Evolutionary conservation across 2,329 filamentous ascomycete genomes (phyloP).

Genomic region (Microcera coccophila): DNA sequence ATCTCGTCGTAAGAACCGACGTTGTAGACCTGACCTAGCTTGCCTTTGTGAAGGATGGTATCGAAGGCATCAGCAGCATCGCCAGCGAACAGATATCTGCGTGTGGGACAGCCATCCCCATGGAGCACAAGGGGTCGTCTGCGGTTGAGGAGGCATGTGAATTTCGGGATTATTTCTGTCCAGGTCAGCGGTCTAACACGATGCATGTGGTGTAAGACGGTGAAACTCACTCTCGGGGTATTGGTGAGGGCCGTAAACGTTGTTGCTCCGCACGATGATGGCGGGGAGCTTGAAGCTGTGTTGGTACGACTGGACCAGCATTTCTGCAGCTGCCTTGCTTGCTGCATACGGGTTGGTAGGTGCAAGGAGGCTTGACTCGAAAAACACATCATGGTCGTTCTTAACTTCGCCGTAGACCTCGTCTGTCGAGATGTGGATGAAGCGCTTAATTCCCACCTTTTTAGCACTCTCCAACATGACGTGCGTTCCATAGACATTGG

Average conservation of each 20-base stretch:
- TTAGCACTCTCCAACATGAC: constrained; percentile 74
- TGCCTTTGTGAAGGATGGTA: constrained; percentile 75
- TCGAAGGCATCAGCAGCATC: constrained; percentile 81
- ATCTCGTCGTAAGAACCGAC: constrained; percentile 75
- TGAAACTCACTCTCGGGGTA: constrained; percentile 69
- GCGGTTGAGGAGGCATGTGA: constrained; percentile 67
- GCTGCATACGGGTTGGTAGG: constrained; percentile 81
- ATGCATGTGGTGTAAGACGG: neutral
- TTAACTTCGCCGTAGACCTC: constrained; percentile 81
- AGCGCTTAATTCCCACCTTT: constrained; percentile 65
- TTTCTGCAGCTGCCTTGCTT: constrained; percentile 77
- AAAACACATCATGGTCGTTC: constrained; percentile 65
- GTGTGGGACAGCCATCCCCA: constrained; percentile 69
- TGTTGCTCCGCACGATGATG: constrained; percentile 78
- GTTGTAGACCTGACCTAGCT: constrained; percentile 75
- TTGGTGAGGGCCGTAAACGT: constrained; percentile 81
- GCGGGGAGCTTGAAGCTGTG: constrained; percentile 78
- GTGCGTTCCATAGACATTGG: constrained; percentile 81
- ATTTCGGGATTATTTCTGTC: constrained; percentile 78
- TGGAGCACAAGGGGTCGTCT: constrained; percentile 67
- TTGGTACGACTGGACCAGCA: constrained; percentile 82
- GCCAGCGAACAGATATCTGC: constrained; percentile 72
- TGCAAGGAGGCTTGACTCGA: constrained; percentile 69
- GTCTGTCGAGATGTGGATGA: constrained; percentile 80
- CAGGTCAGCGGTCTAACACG: neutral